Base-by-base conservation (phyloP, 1,284 basidiomycete species). In the Leccinum pachyderme region DNA sequence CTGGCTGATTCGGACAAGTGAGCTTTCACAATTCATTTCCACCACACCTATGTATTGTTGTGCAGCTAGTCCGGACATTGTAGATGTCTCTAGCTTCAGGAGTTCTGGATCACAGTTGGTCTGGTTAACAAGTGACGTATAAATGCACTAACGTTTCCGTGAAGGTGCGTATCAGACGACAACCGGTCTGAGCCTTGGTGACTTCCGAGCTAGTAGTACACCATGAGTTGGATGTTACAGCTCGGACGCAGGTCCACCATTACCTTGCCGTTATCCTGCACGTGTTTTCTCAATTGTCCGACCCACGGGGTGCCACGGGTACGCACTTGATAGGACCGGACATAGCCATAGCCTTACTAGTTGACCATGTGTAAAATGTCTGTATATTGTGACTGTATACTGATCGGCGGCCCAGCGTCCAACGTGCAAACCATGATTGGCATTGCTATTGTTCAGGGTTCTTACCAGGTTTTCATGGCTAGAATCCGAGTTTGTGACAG, bases 381-480 rank as follows among this genome's bases (percentile, higher is more conserved):
- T 35, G 33, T 35, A 35, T 18, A 37, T 9, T 37, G 18, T 18
- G 18, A 18, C 18, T 18, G 18, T 18, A 18, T 18, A 18, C 18
- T 18, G 18, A 18, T 18, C 18, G 18, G 18, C 18, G 18, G 18
- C 18, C 8, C 29, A 31, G 6, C 29, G 9, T 37, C 45, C 51
- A 51, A 56, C 57, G 60, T 52, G 62, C 25, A 56, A 29, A 43
- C 24, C 59, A 47, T 13, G 41, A 51, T 15, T 27, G 2, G 28
- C 29, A 44, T 47, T 12, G 43, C 31, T 15, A 18, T 15, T 24
- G 15, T 25, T 45, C n/a, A 46, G 43, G 37, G 49, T 22, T 44
- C 24, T 24, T 28, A 31, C 28, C 27, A 4, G 25, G 54, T n/a
- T 25, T 18, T 22, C 35, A 18, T 39, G 37, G 18, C 15, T 22